Base-by-base conservation (phyloP, 345 rosid species). In the Dipteronia dyeriana region DNA sequence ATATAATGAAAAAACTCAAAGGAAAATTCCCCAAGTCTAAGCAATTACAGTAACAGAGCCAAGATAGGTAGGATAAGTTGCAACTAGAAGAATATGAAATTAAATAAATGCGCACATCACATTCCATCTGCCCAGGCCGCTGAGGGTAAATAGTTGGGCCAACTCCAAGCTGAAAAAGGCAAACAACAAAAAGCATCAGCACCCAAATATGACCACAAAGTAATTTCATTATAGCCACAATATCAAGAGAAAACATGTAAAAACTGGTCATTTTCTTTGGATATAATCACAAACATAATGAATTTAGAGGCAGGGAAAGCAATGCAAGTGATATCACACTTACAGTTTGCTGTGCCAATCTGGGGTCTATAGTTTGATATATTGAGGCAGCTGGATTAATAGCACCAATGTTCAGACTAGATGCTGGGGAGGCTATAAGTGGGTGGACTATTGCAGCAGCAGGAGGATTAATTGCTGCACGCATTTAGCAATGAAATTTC, bases 81-180 rank as follows among this genome's bases (percentile, higher is more conserved):
- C 71, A 49, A 67, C 72, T 66, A 39, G n/a, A 10, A 39, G 23
- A 75, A 65, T 34, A 66, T 31, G 23, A 23, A 70, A 56, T 69
- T 47, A 54, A 23, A 57, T 75, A 68, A 66, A 78, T 80, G 66
- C 94, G 54, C 75, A 95, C 98, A 79, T 95, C 98, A 88, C 98
- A 95, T 84, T 95, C 98, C 78, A 84, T 34, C 82, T 91, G 95
- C 75, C 98, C 98, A 79, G 92, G 93, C 75, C 94, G 88, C 81
- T 91, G 98, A 68, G 98, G 98, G 73, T 91, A 95, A 39, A 84
- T 49, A n/a, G 88, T 47, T 25, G 89, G 20, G 75, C 83, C 80
- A 74, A 83, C 71, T 68, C 87, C 95, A 74, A 91, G 75, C 98
- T 95, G 90, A 79, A 86, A 75, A 47, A 80, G 70, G 69, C 68